Base-by-base conservation (phyloP, 2,329 filamentous ascomycete species). In the Ophiostoma triangulosporum region DNA sequence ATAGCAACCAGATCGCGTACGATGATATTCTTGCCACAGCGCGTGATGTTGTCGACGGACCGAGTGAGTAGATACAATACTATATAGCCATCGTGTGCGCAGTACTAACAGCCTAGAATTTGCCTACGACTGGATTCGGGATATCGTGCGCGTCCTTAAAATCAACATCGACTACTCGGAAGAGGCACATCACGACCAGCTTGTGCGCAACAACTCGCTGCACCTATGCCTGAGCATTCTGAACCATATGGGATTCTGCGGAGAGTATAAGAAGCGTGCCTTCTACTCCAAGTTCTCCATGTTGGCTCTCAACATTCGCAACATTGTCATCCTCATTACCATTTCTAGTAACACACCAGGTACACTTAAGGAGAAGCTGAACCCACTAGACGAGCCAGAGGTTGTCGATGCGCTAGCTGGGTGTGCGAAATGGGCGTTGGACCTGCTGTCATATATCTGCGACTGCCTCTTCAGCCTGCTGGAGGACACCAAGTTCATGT, bases 161-260 rank as follows among this genome's bases (percentile, higher is more conserved):
- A 74, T 87, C 29, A 80, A 83, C 50, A 79, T 90, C 48, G 91
- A 97, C 68, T 94, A 90, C 63, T 85, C 88, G 0, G 78, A 86
- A 49, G 87, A 95, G 56, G 71, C 79, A 1, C 76, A 80, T 45
- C 79, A 85, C 60, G 83, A 91, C 63, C 75, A 82, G 55, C 71
- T 95, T 32, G 77, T 93, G 58, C 75, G 83, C 56, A 90, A 93
- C 61, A 72, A 75, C 3, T 74, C 81, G 33, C 76, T 96, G 46
- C 84, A 88, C 56, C 76, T 86, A 54, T 87, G 82, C 54, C 72
- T 96, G 12, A 86, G 87, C 62, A 79, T 93, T 27, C 81, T 94
- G 63, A 83, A 86, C 54, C 82, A 87, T 51, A 70, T 96, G 9
- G 87, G 86, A 3, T 90, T 86, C 63, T 76, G 74, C 43, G 83